phyloP scores from a whole-genome alignment of 164 flowering plant genomes.

The Chimonanthus praecox region DNA sequence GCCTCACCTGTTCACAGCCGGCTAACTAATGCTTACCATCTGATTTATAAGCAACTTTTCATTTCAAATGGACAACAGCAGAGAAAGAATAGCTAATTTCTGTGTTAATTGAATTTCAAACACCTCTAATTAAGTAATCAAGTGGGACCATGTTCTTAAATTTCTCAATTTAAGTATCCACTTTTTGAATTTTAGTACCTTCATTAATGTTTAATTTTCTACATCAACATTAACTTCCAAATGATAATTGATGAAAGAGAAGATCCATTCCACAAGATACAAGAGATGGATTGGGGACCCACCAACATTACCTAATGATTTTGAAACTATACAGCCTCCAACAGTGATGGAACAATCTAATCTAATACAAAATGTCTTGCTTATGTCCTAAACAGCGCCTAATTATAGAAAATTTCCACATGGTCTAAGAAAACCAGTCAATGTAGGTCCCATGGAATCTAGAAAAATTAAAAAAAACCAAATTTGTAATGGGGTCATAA shows the following conservation, averaged over 20 bases:
- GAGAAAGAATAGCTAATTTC: too few relatives aligned
- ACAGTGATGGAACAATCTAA: background rate
- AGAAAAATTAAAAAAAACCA: background rate
- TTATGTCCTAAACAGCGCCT: background rate
- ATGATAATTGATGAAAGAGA: too few relatives aligned
- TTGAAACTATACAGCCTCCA: background rate
- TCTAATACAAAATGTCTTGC: background rate
- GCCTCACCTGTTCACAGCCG: background rate
- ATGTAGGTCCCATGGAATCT: background rate
- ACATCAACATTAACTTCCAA: background rate
- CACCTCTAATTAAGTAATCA: too few relatives aligned
- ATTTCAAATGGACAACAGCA: too few relatives aligned
- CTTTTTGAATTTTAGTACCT: background rate
- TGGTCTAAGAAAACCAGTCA: background rate
- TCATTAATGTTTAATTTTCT: background rate
- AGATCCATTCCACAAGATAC: background rate
- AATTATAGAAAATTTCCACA: background rate
- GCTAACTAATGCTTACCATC: background rate
- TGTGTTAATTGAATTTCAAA: too few relatives aligned
- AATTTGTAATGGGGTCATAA: background rate
- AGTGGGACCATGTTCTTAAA: too few relatives aligned
- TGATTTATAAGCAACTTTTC: too few relatives aligned
- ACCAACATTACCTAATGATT: constrained; percentile 1
- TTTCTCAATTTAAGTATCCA: too few relatives aligned
- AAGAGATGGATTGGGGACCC: constrained; percentile 1